Base-by-base conservation (phyloP, 768 basidiomycete species). In the Russula abietina region DNA sequence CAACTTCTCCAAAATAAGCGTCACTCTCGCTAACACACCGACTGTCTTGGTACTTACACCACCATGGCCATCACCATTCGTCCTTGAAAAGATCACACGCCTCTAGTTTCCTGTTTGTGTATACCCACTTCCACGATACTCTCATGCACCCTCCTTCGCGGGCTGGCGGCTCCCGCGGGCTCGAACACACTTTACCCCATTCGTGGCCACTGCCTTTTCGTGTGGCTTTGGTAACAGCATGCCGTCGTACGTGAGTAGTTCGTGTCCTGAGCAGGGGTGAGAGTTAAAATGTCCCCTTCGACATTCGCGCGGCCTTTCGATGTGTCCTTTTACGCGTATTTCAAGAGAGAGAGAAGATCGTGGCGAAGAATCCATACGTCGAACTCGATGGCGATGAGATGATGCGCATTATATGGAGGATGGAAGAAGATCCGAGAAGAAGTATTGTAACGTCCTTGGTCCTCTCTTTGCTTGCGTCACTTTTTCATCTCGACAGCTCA, bases 401-500 rank as follows among this genome's bases (percentile, higher is more conserved):
- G 96, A 99, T 96, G 38, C 81, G 96, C 68, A 97, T 99, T 71
- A 99, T 98, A 73, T 98, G 92, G 93, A 94, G n/a, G n/a, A n/a
- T n/a, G n/a, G n/a, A n/a, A 93, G 84, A 93, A 93, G 81, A 94
- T 95, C 71, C 81, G 91, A 61, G 90, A 97, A 70, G 93, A 97
- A 84, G 93, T 93, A 60, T 63, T 83, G 75, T 55, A 30, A 14
- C 24, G 14, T 38, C 16, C 1, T 7, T 49, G 16, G 22, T 46
- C 7, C 36, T n/a, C 22, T 60, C 33, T 41, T 32, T 12, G 14
- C n/a, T n/a, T n/a, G n/a, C n/a, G 8, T 3, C 38, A 17, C 33
- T 28, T 5, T 19, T 36, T 4, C 24, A 51, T 28, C n/a, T 45
- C 28, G 22, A n/a, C 68, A 96, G 92, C 87, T 99, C 70, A 96